Base-by-base conservation (phyloP, 805 yeast genomes). In the Cyberlindnera veronae region DNA sequence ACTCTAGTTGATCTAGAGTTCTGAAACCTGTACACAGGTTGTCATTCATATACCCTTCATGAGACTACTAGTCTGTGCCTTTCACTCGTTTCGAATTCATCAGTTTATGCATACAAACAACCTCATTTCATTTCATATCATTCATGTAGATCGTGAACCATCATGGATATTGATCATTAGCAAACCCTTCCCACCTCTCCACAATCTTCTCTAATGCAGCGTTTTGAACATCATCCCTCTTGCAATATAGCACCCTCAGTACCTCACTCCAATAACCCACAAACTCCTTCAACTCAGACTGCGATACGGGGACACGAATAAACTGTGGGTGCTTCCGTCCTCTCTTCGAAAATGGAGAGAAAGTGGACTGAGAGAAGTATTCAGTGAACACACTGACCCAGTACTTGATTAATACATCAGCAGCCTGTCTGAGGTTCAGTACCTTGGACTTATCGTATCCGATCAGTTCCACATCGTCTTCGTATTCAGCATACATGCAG, bases 371-470 rank as follows among this genome's bases (percentile, higher is more conserved):
- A 9, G 45, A 38, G 41, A 81, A 74, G 41, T 70, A 74, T 3
- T 66, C 74, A 4, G 71, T 57, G 53, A 84, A 84, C 1, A 77
- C 82, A 1, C 88, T 69, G 1, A 76, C 54, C 72, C 79, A 71
- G 50, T 67, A 76, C 48, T 73, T 56, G 7, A 62, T 60, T 12
- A 84, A 54, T 5, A 64, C 58, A 2, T 58, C 49, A 2, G 73
- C 58, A 17, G 77, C 69, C 40, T 72, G 77, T 3, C 30, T 36
- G n/a, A 83, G 49, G 8, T 63, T 58, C 1, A 28, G 29, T 2
- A 75, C 46, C 3, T 52, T 26, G 13, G 59, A 48, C 10, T 65
- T 62, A 17, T 71, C 60, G 53, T 78, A 82, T 1, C 71, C 79
- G 4, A 80, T 45, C 27, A 79, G 54, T 3, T 66, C 74, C 12